Conservation (phyloP, 768 basidiomycete species). For the Amylocystis lapponica region DNA sequence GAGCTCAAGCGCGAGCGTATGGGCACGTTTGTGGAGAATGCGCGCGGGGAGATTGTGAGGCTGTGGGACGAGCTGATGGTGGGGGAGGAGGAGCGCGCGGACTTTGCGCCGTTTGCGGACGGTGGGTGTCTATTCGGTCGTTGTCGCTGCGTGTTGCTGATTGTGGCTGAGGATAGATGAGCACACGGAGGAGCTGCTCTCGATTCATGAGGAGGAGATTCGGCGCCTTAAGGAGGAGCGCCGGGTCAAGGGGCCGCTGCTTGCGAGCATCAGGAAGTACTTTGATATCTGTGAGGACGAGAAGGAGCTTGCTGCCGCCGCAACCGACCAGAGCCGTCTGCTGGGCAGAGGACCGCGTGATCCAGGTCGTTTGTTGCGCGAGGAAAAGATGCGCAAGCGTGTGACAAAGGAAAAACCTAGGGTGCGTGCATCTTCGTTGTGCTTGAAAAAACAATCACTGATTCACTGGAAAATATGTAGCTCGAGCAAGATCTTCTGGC, state of each 20-base stretch:
- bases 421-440: slow-evolving; percentile 46
- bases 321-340: slow-evolving; percentile 75
- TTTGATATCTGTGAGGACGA: slow-evolving; percentile 88
- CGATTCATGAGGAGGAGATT: slow-evolving; percentile 83
- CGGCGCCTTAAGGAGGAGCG: slow-evolving; percentile 76
- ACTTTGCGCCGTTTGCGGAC: slow-evolving; percentile 79
- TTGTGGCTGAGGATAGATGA: slow-evolving; percentile 48
- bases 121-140: slow-evolving; percentile 40
- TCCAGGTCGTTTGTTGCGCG: slow-evolving; percentile 80
- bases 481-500: slow-evolving; percentile 82
- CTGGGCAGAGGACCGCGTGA: slow-evolving; percentile 77
- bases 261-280: slow-evolving; percentile 79
- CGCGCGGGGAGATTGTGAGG: slow-evolving; percentile 70
- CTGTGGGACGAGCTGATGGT: slow-evolving; percentile 87
- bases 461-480: slow-evolving; percentile 39
- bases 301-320: slow-evolving; percentile 77
- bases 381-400: slow-evolving; percentile 96
- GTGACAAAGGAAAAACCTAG: slow-evolving; percentile 90
- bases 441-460: too few relatives aligned
- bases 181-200: slow-evolving; percentile 82
- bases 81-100: slow-evolving; percentile 73
- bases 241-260: slow-evolving; percentile 67
- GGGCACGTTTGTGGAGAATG: slow-evolving; percentile 76
- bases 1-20: slow-evolving; percentile 85
- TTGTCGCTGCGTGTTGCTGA: neutral